A percentile compares a stretch with the other conserved stretches of the same genome.
phyloP scores from a whole-genome alignment of 2,329 filamentous ascomycete species.

The Amauroascus verrucosus region DNA sequence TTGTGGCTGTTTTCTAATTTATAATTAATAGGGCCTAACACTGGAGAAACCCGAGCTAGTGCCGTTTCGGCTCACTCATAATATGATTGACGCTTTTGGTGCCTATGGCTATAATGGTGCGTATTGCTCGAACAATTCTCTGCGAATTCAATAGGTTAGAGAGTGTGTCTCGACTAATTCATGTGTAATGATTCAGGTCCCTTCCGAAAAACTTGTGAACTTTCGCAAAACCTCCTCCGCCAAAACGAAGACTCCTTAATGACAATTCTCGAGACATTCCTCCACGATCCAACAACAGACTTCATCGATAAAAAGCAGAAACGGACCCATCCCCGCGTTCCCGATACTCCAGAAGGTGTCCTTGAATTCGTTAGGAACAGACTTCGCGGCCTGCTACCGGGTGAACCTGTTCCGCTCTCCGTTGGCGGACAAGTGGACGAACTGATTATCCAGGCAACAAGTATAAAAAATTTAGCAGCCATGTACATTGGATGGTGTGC shows the following conservation, averaged over 20 bases:
- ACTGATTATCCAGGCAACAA: constrained; percentile 75
- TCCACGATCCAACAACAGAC: constrained; percentile 93
- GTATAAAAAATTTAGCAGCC: constrained; percentile 65
- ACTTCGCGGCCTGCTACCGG: constrained; percentile 68
- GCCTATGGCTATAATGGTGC: constrained; percentile 75
- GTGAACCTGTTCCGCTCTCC: constrained; percentile 83
- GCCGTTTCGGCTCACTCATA: constrained; percentile 93
- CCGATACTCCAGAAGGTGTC: constrained; percentile 65
- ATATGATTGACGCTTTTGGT: constrained; percentile 97
- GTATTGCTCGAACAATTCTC: constrained; percentile 2
- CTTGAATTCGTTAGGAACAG: constrained; percentile 82
- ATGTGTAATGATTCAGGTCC: constrained; percentile 44
- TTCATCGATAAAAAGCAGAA: constrained; percentile 65
- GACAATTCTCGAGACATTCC: constrained; percentile 92
- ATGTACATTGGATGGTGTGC: constrained; percentile 92
- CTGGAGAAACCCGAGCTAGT: constrained; percentile 92
- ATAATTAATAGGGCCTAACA: constrained; percentile 54
- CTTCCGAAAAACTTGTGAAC: constrained; percentile 80
- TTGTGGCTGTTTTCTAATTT: not conserved
- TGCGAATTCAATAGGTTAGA: not conserved
- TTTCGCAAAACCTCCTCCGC: constrained; percentile 71
- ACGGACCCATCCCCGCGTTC: constrained; percentile 43
- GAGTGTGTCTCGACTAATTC: not conserved
- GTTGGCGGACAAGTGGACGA: constrained; percentile 98
- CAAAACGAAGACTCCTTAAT: constrained; percentile 94